phyloP scores from a whole-genome alignment of 2,329 filamentous ascomycete species.

The Alternaria tenuissima region DNA sequence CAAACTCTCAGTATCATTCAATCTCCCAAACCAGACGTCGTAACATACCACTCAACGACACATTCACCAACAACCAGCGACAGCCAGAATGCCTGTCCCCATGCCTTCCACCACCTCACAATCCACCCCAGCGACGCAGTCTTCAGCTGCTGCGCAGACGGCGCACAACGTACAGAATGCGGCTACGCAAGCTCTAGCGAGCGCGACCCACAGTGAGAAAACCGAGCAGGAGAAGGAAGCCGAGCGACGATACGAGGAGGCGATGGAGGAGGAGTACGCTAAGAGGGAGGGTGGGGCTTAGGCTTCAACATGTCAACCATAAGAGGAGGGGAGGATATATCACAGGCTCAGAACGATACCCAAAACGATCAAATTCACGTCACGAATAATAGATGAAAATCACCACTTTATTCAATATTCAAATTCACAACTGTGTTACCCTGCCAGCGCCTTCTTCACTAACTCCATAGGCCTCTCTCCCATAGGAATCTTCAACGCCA shows the following conservation, averaged over 20 bases:
- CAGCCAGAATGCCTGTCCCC: slow-evolving; percentile 37
- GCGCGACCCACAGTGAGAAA: slow-evolving; percentile 35
- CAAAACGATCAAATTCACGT: background rate
- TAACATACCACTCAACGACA: background rate
- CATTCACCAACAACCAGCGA: background rate
- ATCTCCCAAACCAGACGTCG: too few species aligned
- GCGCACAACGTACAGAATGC: slow-evolving; percentile 31
- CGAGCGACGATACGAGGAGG: slow-evolving; percentile 48
- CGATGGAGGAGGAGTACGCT: slow-evolving; percentile 53
- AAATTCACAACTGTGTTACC: slow-evolving; percentile 12
- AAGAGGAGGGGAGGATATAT: background rate
- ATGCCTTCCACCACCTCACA: slow-evolving; percentile 31
- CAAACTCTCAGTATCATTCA: background rate
- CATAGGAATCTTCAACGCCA: slow-evolving; percentile 49
- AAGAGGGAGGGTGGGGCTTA: slow-evolving; percentile 51
- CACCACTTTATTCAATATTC: background rate
- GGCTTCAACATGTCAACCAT: background rate
- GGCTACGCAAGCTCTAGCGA: slow-evolving; percentile 39
- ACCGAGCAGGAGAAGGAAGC: slow-evolving; percentile 45
- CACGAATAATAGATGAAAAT: too few species aligned
- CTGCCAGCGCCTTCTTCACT: slow-evolving; percentile 45
- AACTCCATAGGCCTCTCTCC: slow-evolving; percentile 39
- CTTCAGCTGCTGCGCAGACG: slow-evolving; percentile 37
- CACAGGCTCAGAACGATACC: slow-evolving; percentile 3
- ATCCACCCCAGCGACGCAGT: slow-evolving; percentile 17